Percentiles rank a stretch among this genome's conserved stretches.
Evolutionary conservation across 257 asterid genomes (phyloP).

Genomic region (Ocimum tenuiflorum): DNA sequence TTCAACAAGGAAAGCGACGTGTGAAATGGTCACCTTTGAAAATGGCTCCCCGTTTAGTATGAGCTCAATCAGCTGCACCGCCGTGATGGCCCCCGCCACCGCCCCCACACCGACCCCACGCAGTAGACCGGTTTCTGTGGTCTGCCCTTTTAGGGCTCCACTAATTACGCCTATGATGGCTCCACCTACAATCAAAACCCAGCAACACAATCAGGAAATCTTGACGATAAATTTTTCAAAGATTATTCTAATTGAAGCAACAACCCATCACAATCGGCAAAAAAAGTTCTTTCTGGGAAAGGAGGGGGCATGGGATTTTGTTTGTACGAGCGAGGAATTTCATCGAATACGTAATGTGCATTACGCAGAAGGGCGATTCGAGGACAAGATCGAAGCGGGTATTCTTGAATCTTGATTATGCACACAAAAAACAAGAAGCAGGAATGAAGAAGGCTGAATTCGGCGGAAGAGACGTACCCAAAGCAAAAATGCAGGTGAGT

Average conservation of each 20-base stretch:
- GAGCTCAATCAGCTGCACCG: slow-evolving; percentile 73
- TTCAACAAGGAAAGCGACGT: slow-evolving; percentile 20
- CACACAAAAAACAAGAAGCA: neutral
- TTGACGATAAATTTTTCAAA: neutral
- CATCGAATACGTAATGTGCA: slow-evolving; percentile 22
- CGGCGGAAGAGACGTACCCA: slow-evolving; percentile 34
- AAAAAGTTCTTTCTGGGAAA: neutral
- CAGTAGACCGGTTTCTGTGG: slow-evolving; percentile 78
- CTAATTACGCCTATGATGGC: slow-evolving; percentile 62
- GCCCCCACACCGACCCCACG: slow-evolving; percentile 91
- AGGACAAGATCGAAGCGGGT: neutral
- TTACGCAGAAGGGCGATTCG: neutral
- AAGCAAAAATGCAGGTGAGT: slow-evolving; percentile 50
- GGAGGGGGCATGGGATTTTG: neutral
- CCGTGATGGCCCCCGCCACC: slow-evolving; percentile 78
- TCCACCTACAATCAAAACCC: slow-evolving; percentile 47
- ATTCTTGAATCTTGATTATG: neutral
- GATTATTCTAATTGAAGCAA: neutral
- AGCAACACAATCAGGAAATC: neutral
- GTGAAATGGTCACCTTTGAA: slow-evolving; percentile 71
- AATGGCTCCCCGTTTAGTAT: slow-evolving; percentile 68
- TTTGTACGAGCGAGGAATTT: neutral
- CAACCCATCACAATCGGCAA: no score
- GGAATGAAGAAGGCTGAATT: neutral
- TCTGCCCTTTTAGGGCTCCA: slow-evolving; percentile 88